Conservation (phyloP, 2,329 filamentous ascomycete species). For the Penicillium sp. region DNA sequence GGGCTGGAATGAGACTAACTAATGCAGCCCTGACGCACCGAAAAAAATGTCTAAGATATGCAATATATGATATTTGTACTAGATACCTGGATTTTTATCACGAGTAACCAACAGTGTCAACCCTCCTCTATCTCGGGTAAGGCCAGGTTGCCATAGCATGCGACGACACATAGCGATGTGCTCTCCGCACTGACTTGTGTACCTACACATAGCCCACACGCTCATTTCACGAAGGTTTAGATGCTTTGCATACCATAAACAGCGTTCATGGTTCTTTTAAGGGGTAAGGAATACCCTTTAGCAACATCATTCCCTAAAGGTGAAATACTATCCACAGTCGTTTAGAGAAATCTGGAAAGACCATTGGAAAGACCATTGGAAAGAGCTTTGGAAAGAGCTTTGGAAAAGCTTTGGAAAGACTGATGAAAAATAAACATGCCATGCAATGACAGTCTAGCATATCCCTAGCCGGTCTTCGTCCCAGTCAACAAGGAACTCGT, state of each 20-base stretch:
- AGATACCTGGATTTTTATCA: neutral
- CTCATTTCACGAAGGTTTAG: neutral
- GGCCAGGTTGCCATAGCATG: neutral
- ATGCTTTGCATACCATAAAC: neutral
- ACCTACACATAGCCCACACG: neutral
- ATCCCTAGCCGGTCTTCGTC: constrained; percentile 3
- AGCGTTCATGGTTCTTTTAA: neutral
- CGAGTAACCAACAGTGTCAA: neutral
- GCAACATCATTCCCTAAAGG: neutral
- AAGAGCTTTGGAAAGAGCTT: neutral
- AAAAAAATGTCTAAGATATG: neutral
- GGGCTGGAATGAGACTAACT: neutral
- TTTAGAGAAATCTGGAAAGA: too few species aligned
- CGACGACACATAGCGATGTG: neutral
- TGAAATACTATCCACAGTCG: neutral
- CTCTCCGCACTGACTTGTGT: neutral
- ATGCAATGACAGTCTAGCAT: neutral
- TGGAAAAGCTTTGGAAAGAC: neutral
- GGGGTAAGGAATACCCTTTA: neutral
- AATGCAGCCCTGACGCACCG: neutral
- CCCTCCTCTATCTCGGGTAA: neutral
- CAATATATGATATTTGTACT: neutral
- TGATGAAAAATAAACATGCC: neutral
- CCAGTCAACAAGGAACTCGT: neutral
- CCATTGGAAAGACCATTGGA: neutral